Evolutionary conservation across 2,329 filamentous ascomycete species (phyloP), one percentile per base, ranked within the genome.

Genomic region (Geosmithia morbida): DNA sequence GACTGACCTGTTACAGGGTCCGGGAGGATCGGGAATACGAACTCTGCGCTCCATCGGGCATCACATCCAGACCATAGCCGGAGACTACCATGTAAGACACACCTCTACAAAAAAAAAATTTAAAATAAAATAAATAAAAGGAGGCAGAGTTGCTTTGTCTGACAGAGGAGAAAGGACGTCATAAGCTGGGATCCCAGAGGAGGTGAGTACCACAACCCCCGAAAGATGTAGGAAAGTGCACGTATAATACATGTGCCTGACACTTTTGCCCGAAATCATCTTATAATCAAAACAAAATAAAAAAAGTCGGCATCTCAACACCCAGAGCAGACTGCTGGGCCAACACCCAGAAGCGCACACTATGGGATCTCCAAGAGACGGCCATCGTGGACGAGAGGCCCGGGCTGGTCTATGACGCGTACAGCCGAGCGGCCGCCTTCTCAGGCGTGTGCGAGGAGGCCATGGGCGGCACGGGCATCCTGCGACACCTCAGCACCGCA

Each of bases 321-420:
- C 72, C 73, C 3, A 59, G 70, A 18, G 59, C 74, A 14, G 70
- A 75, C 45, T 77, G 74, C 54, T 77, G 72, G 68, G 60, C 60
- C 6, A 64, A 61, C 0, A 54, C 58, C 1, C 65, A 68, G 54
- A 65, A 67, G 51, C 55, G 65, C 11, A 59, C 61, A 26, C 53
- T 68, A 2, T 76, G 67, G 71, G 59, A 57, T 20, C 57, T 68
- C 16, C 64, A 67, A 54, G 69, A 65, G 20, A 59, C 67, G 0
- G 69, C 65, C 1, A 59, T 71, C 4, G 58, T 71, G 1, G 70
- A 75, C 48, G 65, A 72, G 4, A 68, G 68, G 20, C 62, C 66
- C 0, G 70, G 67, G 2, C 63, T 68, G 2, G 53, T 74, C 3
- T 65, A 66, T 51, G 69, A 74, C 44, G 60, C 65, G 2, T 70